Evolutionary conservation across 2,329 filamentous ascomycete species (phyloP).

Genomic region (Trichoderma aggressivum): DNA sequence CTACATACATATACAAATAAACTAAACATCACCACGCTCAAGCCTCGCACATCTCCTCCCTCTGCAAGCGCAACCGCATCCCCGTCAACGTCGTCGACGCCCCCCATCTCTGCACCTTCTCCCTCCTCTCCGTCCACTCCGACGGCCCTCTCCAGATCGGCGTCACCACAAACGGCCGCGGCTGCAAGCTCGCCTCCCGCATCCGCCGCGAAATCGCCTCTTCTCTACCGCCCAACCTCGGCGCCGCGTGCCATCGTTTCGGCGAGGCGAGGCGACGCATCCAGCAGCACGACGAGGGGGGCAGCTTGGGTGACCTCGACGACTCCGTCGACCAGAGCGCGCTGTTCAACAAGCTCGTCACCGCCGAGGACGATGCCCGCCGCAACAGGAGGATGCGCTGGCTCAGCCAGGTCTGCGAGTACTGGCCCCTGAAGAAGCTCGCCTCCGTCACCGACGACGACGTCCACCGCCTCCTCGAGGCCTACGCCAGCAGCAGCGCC

Average conservation of each 20-base stretch:
- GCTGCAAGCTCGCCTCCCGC: slow-evolving; percentile 87
- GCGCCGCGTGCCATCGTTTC: slow-evolving; percentile 71
- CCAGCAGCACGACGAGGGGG: slow-evolving; percentile 79
- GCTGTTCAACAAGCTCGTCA: slow-evolving; percentile 79
- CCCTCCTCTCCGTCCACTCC: slow-evolving; percentile 80
- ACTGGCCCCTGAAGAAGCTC: slow-evolving; percentile 86
- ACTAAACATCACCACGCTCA: slow-evolving; percentile 4
- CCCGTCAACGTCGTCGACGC: slow-evolving; percentile 91
- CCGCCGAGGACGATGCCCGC: slow-evolving; percentile 69
- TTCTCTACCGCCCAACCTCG: slow-evolving; percentile 71
- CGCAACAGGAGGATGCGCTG: slow-evolving; percentile 85
- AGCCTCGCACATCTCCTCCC: slow-evolving; percentile 63
- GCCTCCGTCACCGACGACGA: slow-evolving; percentile 77
- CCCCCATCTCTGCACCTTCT: slow-evolving; percentile 82
- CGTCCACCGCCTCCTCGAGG: slow-evolving; percentile 69
- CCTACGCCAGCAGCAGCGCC: slow-evolving; percentile 51
- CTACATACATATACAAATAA: not conserved
- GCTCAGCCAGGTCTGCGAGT: slow-evolving; percentile 95
- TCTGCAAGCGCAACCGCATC: slow-evolving; percentile 78
- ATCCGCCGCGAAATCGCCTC: slow-evolving; percentile 86
- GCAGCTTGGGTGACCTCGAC: slow-evolving; percentile 46
- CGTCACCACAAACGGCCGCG: slow-evolving; percentile 90
- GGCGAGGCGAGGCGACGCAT: slow-evolving; percentile 69
- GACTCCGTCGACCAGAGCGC: slow-evolving; percentile 72
- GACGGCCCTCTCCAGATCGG: slow-evolving; percentile 93